Evolutionary conservation across 2,329 filamentous ascomycete species (phyloP), one percentile per base, ranked within the genome.

Genomic region (Cladorrhinum sp.): DNA sequence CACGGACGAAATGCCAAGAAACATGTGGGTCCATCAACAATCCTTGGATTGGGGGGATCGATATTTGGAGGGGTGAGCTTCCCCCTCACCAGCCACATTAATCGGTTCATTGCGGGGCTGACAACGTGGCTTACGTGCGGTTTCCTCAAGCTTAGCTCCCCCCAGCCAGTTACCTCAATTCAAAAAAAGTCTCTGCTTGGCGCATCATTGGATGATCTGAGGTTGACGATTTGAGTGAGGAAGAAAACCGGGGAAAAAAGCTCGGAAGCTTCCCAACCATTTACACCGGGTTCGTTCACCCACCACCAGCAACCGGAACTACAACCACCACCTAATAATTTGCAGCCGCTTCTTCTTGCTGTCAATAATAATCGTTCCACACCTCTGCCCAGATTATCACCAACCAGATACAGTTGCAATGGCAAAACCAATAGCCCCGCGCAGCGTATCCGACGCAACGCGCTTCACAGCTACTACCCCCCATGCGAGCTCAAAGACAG

Each of bases 391-490:
- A 20, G 5, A 45, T 18, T 7, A 18, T 5, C 6, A 12, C 36
- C 4, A 36, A 53, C 27, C 25, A 58, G 18, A n/a, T 36, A 41
- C 36, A 5, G 12, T 18, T 7, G 16, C 57, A 48, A 60, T 67
- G 59, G 55, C 60, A 36, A 53, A 60, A 54, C 50, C 53, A 18
- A 57, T 60, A 50, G 58, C 66, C 65, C 82, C 88, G 62, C 87
- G 89, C 72, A 90, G 85, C 76, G 87, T 90, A 73, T 85, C 85
- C 69, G 90, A 93, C 74, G 90, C 91, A 67, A 95, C 91, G 69
- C 87, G 90, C 72, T 95, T 90, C 75, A 90, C 87, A 16, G 78
- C 86, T 24, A 89, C 85, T 18, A 85, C 82, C 62, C 86, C 86
- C 36, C 89, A 92, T 76, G 90, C 89, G 68, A 82, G 82, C 65